Conservation (phyloP, 768 basidiomycete genomes). For the Tricholoma sp. region DNA sequence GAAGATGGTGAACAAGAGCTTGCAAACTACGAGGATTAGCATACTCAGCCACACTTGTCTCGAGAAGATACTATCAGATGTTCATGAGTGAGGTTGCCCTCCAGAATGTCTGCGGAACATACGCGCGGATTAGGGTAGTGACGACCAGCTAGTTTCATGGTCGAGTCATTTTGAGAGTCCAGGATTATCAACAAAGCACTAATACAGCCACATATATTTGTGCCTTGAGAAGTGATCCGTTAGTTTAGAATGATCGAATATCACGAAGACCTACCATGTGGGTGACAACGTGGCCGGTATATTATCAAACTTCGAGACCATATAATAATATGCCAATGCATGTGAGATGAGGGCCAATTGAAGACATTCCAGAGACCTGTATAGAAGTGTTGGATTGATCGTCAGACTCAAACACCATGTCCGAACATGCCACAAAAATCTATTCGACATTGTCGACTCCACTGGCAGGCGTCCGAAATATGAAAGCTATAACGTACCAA, state of each 20-base stretch:
- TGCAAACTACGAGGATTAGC: no score
- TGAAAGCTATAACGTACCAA: conserved; percentile 1
- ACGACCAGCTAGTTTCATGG: no score
- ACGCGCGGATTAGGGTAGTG: no score
- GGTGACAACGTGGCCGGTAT: not conserved
- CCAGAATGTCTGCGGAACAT: no score
- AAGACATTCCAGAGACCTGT: conserved; percentile 11
- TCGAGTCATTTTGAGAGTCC: no score
- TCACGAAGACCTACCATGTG: not conserved
- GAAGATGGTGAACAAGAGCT: no score
- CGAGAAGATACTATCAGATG: no score
- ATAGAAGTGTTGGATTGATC: not conserved
- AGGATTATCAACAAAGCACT: no score
- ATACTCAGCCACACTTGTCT: no score
- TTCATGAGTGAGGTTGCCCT: no score
- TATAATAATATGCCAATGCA: conserved; percentile 11
- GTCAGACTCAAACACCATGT: no score
- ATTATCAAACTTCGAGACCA: conserved; percentile 11
- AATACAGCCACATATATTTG: conserved; percentile 24
- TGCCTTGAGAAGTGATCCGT: conserved; percentile 4
- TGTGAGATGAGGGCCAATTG: conserved; percentile 11
- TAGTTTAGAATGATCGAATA: not conserved
- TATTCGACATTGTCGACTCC: not conserved
- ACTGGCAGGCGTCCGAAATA: no score
- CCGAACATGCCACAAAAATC: conserved; percentile 9